Evolutionary conservation across 768 basidiomycete genomes (phyloP).

Genomic region (Calvatia gigantea): DNA sequence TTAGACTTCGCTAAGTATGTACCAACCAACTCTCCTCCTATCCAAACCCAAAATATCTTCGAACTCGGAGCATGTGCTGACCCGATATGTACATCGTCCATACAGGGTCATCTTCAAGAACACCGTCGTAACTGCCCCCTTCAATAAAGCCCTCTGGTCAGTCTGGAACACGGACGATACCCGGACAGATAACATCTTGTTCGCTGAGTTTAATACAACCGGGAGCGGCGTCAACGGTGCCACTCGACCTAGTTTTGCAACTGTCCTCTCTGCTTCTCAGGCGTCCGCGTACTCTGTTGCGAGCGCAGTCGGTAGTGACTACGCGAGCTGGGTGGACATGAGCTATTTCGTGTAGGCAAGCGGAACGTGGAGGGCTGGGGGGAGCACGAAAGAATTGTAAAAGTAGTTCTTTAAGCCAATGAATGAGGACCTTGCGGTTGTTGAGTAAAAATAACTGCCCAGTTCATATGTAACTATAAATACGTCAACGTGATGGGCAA

Average conservation of each 20-base stretch:
- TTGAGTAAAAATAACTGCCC: too few species aligned
- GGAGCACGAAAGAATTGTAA: background rate
- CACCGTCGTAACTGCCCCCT: slow-evolving; percentile 35
- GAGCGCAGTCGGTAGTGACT: slow-evolving; percentile 45
- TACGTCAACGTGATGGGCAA: too few species aligned
- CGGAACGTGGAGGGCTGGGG: background rate
- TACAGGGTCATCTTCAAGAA: slow-evolving; percentile 46
- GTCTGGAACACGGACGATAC: slow-evolving; percentile 36
- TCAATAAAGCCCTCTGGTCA: slow-evolving; percentile 44
- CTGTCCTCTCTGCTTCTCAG: slow-evolving; percentile 31
- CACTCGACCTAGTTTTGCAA: slow-evolving; percentile 37
- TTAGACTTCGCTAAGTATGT: slow-evolving; percentile 41
- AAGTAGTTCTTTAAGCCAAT: background rate
- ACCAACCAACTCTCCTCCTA: background rate
- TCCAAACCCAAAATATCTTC: background rate
- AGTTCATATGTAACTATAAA: too few species aligned
- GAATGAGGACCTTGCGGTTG: too few species aligned
- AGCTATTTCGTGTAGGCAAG: slow-evolving; percentile 29
- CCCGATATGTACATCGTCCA: background rate
- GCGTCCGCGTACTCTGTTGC: slow-evolving; percentile 37
- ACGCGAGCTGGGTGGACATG: slow-evolving; percentile 41
- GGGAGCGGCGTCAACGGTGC: slow-evolving; percentile 35
- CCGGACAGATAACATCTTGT: slow-evolving; percentile 39
- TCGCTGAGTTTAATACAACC: slow-evolving; percentile 43
- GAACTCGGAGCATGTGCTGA: background rate